These are phyloP conservation scores for Citrus reticulata DNA, from an alignment of 345 rosid genomes.

Conservation along the genomic window DNA sequence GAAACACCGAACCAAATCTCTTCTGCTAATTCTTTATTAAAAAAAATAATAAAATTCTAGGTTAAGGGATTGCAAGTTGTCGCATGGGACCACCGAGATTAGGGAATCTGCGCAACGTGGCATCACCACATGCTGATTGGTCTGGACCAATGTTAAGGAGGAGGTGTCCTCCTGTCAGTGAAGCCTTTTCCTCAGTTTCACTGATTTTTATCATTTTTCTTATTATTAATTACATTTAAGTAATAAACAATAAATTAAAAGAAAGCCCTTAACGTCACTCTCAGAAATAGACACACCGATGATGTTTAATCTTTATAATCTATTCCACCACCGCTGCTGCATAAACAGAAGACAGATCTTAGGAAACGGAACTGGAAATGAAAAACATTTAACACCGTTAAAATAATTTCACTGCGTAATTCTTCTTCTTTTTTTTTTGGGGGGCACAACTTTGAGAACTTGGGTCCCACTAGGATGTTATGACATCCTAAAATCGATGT, in stretches of 20 bases:
- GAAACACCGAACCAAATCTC: neutral
- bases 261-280: neutral
- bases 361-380: neutral
- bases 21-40: neutral
- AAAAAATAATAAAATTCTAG: neutral
- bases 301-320: neutral
- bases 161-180: slow-evolving; percentile 22
- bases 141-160: slow-evolving; percentile 26
- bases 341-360: neutral
- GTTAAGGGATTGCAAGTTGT: neutral
- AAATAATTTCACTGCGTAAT: neutral
- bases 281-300: neutral
- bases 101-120: slow-evolving; percentile 37
- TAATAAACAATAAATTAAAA: neutral
- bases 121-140: slow-evolving; percentile 34
- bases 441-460: neutral
- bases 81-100: slow-evolving; percentile 11
- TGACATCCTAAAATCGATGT: slow-evolving; percentile 29
- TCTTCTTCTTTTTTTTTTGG: no score
- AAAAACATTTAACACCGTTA: neutral
- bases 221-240: neutral
- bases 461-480: neutral
- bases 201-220: neutral
- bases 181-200: neutral
- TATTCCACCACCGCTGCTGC: neutral